phyloP scores from a whole-genome alignment of 352 stramenopile species.

The Plasmopara muralis region DNA sequence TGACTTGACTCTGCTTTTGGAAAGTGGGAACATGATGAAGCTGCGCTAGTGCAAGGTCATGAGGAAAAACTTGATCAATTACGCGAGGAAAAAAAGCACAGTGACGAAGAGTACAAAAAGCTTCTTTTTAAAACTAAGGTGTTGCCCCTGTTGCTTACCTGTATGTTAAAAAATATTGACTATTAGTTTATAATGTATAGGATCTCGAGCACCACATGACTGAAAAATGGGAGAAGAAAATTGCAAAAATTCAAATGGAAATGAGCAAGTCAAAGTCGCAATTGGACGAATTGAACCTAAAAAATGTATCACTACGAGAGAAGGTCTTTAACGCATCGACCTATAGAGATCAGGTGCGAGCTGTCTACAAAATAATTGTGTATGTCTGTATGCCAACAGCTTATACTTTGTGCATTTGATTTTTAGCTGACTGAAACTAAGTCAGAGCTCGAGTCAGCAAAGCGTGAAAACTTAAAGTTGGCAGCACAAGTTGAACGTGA shows the following conservation, averaged over 20 bases:
- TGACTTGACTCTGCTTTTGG: constrained; percentile 6
- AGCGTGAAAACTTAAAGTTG: constrained; percentile 41
- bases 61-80: constrained; percentile 55
- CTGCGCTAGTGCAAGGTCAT: constrained; percentile 39
- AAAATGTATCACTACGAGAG: constrained; percentile 69
- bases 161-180: constrained; percentile 1
- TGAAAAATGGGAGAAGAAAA: constrained; percentile 72
- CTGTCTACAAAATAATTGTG: not conserved
- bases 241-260: constrained; percentile 61
- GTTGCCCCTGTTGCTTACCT: constrained; percentile 1
- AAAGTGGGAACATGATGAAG: constrained; percentile 61
- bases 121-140: constrained; percentile 57
- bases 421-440: constrained; percentile 58
- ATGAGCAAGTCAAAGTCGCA: constrained; percentile 59
- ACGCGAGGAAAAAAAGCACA: constrained; percentile 49
- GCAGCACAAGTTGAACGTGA: constrained; percentile 43
- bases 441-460: constrained; percentile 36
- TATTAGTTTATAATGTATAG: constrained; percentile 14
- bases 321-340: constrained; percentile 52
- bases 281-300: constrained; percentile 67
- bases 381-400: constrained; percentile 2
- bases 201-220: constrained; percentile 61
- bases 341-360: constrained; percentile 63
- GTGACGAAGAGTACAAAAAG: constrained; percentile 47
- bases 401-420: not conserved